phyloP scores from a whole-genome alignment of 2,329 filamentous ascomycete species.

The Sclerotinia sclerotiorum region DNA sequence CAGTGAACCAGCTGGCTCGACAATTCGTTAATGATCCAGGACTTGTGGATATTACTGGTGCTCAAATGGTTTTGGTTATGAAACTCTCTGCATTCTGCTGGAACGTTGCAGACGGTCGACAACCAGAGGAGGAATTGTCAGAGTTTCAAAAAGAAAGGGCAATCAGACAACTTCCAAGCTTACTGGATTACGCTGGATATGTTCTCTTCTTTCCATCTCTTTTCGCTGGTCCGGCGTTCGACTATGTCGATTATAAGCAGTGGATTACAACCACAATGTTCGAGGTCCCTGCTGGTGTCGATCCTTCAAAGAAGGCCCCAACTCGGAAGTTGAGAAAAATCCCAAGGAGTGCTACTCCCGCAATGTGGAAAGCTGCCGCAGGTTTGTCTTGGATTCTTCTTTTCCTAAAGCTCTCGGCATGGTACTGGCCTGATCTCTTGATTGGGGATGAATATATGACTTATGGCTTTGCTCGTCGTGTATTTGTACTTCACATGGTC shows the following conservation, averaged over 20 bases:
- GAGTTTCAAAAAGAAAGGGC: conserved; percentile 83
- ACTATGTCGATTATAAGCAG: conserved; percentile 86
- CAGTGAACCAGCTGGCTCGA: conserved; percentile 80
- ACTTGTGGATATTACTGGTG: conserved; percentile 82
- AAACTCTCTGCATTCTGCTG: conserved; percentile 96
- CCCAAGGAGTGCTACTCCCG: conserved; percentile 84
- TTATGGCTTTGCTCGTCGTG: conserved; percentile 67
- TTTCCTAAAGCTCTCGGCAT: conserved; percentile 70
- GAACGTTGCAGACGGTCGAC: conserved; percentile 91
- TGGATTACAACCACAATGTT: conserved; percentile 98
- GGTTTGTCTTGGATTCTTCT: conserved; percentile 78
- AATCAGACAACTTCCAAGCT: conserved; percentile 68
- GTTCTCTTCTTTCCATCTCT: conserved; percentile 94
- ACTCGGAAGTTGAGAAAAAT: conserved; percentile 91
- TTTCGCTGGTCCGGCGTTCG: conserved; percentile 87
- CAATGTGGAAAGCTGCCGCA: conserved; percentile 68
- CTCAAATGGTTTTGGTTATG: conserved; percentile 98
- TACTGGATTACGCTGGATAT: conserved; percentile 85
- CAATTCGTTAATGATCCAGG: conserved; percentile 68
- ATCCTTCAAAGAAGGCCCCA: conserved; percentile 79
- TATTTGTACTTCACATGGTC: conserved; percentile 82
- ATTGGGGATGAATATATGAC: conserved; percentile 65
- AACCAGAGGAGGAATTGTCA: conserved; percentile 76
- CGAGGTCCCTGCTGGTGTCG: conserved; percentile 75
- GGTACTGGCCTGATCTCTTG: conserved; percentile 64